Evolutionary conservation across 2,329 filamentous ascomycete genomes (phyloP).

Genomic region (Helotiales sp.): DNA sequence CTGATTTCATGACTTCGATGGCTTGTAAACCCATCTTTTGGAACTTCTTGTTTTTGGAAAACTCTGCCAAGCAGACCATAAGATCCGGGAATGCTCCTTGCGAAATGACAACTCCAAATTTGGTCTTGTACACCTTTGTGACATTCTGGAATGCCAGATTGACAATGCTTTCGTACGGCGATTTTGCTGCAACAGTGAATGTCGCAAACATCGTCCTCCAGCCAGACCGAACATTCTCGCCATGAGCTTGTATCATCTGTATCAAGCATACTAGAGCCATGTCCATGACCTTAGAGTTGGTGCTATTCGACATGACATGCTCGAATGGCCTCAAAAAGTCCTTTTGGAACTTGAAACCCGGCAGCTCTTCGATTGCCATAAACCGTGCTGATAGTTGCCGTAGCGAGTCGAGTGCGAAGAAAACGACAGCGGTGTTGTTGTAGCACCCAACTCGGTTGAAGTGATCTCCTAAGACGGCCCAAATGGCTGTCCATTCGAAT

Average conservation of each 20-base stretch:
- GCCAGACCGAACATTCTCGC: conserved; percentile 94
- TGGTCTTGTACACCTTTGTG: conserved; percentile 89
- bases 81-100: conserved; percentile 97
- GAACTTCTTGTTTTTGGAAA: conserved; percentile 98
- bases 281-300: conserved; percentile 90
- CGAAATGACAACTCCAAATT: conserved; percentile 93
- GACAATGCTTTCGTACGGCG: conserved; percentile 93
- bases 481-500: conserved; percentile 98
- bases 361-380: conserved; percentile 96
- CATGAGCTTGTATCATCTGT: conserved; percentile 97
- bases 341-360: conserved; percentile 99
- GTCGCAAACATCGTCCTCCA: conserved; percentile 99
- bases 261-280: conserved; percentile 95
- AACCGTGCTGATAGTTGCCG: conserved; percentile 97
- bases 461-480: conserved; percentile 95
- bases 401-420: conserved; percentile 93
- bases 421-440: conserved; percentile 93
- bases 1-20: conserved; percentile 90
- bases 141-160: conserved; percentile 97
- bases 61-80: conserved; percentile 94
- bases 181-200: conserved; percentile 91
- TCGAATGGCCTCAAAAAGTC: conserved; percentile 99
- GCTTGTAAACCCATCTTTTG: conserved; percentile 98
- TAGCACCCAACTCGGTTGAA: conserved; percentile 98
- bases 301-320: conserved; percentile 93